Base-by-base conservation (phyloP, 2,329 filamentous ascomycete species). In the Claviceps africana region DNA sequence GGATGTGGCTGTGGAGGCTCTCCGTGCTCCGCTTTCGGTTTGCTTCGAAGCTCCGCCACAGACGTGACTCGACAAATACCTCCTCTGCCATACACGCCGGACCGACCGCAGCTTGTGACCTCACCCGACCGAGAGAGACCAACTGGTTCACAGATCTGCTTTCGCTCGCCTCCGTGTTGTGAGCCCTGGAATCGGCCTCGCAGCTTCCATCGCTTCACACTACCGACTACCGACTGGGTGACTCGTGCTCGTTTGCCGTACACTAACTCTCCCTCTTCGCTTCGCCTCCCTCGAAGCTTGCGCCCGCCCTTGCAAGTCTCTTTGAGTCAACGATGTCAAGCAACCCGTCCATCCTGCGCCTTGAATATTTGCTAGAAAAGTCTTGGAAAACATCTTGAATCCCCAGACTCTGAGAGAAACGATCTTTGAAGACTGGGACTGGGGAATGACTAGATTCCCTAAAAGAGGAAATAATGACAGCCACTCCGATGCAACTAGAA, bases 401-500 rank as follows among this genome's bases (percentile, higher is more conserved):
- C 7, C 35, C 49, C 37, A 28, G 8, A 49, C 40, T 28, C 30
- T 10, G 10, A 39, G 28, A 25, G 21, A 4, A 43, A n/a, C 17
- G 17, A 15, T 11, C 15, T 37, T 10, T 13, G 42, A 40, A 33
- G 5, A 35, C 17, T 39, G 30, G 45, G 21, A 21, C 52, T 60
- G 62, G 30, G 45, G 21, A 21, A 53, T 60, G 62, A 62, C 57
- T 25, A 5, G 19, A 42, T 5, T n/a, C 15, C 43, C 48, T 1
- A 54, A 55, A 56, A 54, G 35, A 37, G 67, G 70, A 67, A 77
- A 81, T 65, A 65, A 91, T 91, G 86, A 75, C 80, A 72, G 76
- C 80, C 74, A 73, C 74, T 75, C 87, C 85, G 69, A 88, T 93
- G 86, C 82, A 82, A 70, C 76, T 95, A 74, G 85, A 89, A 79